Conservation (phyloP, 2,329 filamentous ascomycete genomes). For the Monosporascus sp. region DNA sequence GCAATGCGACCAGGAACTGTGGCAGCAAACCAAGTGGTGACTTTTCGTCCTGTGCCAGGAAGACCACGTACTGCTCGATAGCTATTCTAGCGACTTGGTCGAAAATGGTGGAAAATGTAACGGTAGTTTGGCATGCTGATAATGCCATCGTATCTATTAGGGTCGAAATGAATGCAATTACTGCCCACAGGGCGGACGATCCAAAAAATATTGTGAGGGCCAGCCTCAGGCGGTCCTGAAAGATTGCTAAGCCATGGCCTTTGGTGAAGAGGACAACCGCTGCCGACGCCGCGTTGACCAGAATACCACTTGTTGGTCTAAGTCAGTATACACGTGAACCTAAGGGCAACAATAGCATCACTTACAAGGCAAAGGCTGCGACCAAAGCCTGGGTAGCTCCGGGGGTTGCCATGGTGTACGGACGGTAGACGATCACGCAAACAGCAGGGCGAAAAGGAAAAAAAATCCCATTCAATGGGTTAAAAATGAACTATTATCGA, state of each 20-base stretch:
- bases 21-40: constrained; percentile 34
- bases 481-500: constrained; percentile 26
- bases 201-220: constrained; percentile 53
- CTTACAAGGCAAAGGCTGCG: constrained; percentile 53
- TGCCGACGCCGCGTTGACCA: constrained; percentile 47
- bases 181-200: constrained; percentile 49
- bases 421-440: constrained; percentile 19
- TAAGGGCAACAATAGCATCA: constrained; percentile 9
- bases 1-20: constrained; percentile 42
- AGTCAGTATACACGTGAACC: background rate
- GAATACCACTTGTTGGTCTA: constrained; percentile 42
- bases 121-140: constrained; percentile 45
- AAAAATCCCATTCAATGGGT: constrained; percentile 46
- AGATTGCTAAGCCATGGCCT: constrained; percentile 43
- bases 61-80: constrained; percentile 50
- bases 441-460: constrained; percentile 24
- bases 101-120: constrained; percentile 49
- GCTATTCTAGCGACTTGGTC: constrained; percentile 53
- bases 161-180: constrained; percentile 46
- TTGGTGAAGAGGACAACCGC: constrained; percentile 41
- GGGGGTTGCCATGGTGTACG: constrained; percentile 39
- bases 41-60: constrained; percentile 38
- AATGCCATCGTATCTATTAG: constrained; percentile 39
- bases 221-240: constrained; percentile 59
- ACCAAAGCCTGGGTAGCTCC: constrained; percentile 43